A percentile compares a stretch with the other conserved stretches of the same genome.
phyloP scores from a whole-genome alignment of 225 moss, liverwort and hornwort genomes.

The Neckera pumila region DNA sequence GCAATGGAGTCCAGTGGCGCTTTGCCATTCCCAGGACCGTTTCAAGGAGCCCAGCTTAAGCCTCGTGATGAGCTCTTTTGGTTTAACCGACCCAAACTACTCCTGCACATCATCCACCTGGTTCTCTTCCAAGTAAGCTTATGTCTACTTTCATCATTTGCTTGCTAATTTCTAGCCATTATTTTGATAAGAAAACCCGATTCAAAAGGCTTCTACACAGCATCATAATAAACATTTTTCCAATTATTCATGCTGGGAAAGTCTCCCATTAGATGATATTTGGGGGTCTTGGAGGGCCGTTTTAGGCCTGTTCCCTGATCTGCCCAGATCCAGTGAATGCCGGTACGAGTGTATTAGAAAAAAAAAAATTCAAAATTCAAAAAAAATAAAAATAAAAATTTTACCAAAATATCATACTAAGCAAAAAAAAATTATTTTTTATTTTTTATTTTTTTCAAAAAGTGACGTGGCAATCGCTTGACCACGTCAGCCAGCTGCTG shows the following conservation, averaged over 20 bases:
- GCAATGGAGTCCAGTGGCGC: conserved; percentile 41
- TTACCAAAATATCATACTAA: no score
- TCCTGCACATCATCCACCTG: conserved; percentile 45
- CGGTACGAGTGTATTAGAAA: no score
- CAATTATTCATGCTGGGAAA: background rate
- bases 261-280: no score
- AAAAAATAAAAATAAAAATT: no score
- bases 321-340: no score
- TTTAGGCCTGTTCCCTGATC: no score
- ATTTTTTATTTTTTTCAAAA: no score
- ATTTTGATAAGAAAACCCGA: background rate
- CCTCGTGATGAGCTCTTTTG: conserved; percentile 63
- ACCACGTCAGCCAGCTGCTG: no score
- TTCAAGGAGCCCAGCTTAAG: conserved; percentile 2
- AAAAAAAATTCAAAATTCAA: no score
- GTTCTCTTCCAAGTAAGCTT: conserved; percentile 43
- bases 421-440: no score
- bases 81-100: conserved; percentile 32
- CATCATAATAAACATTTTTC: background rate
- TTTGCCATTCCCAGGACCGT: background rate
- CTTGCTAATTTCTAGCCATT: background rate
- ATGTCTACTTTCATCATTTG: background rate
- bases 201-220: background rate
- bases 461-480: no score
- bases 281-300: no score